Conservation (phyloP, 192 early-diverging fungal genomes). For the Geranomyces michiganensis region DNA sequence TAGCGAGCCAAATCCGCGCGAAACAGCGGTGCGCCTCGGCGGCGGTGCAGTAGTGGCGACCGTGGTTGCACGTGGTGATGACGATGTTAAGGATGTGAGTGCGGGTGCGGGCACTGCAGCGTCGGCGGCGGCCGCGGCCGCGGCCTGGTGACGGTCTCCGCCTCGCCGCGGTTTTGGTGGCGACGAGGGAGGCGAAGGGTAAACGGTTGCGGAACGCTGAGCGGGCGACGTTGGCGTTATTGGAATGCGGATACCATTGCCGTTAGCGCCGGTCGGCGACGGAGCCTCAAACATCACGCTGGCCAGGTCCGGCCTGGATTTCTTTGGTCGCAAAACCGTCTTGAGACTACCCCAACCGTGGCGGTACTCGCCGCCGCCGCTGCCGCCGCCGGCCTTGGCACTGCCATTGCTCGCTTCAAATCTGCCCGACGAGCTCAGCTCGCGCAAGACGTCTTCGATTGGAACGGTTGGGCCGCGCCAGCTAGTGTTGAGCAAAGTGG, state of each 20-base stretch:
- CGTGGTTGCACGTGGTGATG: too few relatives aligned
- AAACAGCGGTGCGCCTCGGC: too few relatives aligned
- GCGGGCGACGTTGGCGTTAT: background rate
- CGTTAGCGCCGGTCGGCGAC: background rate
- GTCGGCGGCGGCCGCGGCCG: too few relatives aligned
- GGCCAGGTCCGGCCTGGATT: background rate
- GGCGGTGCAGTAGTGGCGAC: background rate
- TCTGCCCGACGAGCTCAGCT: background rate
- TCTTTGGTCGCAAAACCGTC: background rate
- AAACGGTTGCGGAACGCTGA: slow-evolving; percentile 3
- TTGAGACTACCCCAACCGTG: slow-evolving; percentile 12
- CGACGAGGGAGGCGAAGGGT: slow-evolving; percentile 5
- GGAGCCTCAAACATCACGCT: background rate
- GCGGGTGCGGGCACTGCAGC: too few relatives aligned
- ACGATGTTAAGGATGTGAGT: too few relatives aligned
- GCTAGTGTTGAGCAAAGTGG: background rate
- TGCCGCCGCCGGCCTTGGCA: background rate
- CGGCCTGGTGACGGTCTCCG: too few relatives aligned
- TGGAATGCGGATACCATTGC: background rate
- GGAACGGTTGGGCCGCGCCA: background rate
- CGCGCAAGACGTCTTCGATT: background rate
- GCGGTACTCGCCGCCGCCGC: background rate
- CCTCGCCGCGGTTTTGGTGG: background rate
- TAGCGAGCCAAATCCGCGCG: background rate
- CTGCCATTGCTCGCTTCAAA: background rate